Evolutionary conservation across 495 filamentous ascomycete species (phyloP), one percentile per base, ranked within the genome.

Genomic region (Trichoderma parareesei): DNA sequence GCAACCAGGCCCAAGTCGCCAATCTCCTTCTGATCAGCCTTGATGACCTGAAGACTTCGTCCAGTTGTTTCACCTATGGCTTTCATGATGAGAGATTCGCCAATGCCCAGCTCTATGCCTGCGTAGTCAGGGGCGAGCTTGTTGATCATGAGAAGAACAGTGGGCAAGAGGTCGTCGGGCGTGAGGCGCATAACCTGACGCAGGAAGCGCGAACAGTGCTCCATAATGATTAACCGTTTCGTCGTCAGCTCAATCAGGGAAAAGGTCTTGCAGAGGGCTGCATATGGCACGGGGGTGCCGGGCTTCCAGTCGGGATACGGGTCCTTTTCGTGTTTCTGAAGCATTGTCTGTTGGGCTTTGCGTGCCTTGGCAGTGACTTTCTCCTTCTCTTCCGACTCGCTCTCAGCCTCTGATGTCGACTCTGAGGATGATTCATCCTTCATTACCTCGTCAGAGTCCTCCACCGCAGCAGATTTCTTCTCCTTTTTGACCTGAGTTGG

Each of bases 81-180:
- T 70, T 97, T 98, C 92, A 98, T 97, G 69, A 98, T 96, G 55
- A 98, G 73, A 14, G 92, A 96, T 78, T 98, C 94, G 53, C 94
- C 94, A 71, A 98, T 98, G 38, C 94, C 94, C 18, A 98, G 80
- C 75, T 98, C 94, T 65, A 98, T 90, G 20, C 94, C 94, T 35
- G 93, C 88, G 71, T 97, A 98, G 72, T 98, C 94, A 1, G 94
- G 93, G 13, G 94, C 94, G 42, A 98, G 85, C 71, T 97, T 98
- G 75, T 96, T 97, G 76, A 94, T 92, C 93, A 98, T 98, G 20
- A 98, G 86, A 62, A 93, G 83, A 8, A 98, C 88, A 2, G 90
- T 94, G 3, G 92, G 84, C 2, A 98, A 79, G 6, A 98, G 82
- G 71, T 98, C 94, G 37, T 87, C 82, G 0, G 95, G 95, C 0